Evolutionary conservation across 139 green algal genomes (phyloP), one percentile per base, ranked within the genome.

Genomic region (Deuterostichococcus epilithicus): DNA sequence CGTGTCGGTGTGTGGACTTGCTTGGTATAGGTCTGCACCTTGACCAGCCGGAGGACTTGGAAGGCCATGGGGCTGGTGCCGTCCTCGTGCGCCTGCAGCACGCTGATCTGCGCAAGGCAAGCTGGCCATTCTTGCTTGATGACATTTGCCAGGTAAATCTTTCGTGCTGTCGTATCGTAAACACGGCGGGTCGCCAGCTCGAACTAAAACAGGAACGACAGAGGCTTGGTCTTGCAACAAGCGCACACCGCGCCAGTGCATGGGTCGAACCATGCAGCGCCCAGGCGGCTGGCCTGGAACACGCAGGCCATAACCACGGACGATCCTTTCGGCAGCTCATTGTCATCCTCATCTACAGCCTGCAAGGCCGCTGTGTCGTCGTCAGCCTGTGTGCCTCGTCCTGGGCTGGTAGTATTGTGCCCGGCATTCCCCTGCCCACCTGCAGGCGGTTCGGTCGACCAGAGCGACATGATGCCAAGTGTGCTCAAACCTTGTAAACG

Each of bases 31-130:
- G 59, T 30, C 10, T 93, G 89, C 26, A 94, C 73, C 81, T 91
- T 92, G 34, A 86, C 77, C 6, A 90, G 75, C 65, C 91, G 84
- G 3, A 95, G 82, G 68, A 89, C 71, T 76, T 90, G 82, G 35
- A 86, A 74, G 25, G 39, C 75, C 38, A 83, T 82, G 25, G 78
- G 78, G 1, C 80, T 81, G 0, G 58, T 34, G 28, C 47, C 45
- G 22, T 82, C 74, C 25, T 88, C 83, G 6, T 79, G 44, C 10
- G 77, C 69, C 52, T 88, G 81, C 52, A 84, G 42, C 52, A 70
- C 72, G 20, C 38, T 75, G 26, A 85, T 34, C 82, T 86, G 77
- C 76, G 33, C 35, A 72, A 15, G 32, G 33, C 33, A 32, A 72
- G 68, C 34, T 26, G 26, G 33, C 68, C 68, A 42, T 32, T 28